Evolutionary conservation across 352 stramenopile genomes (phyloP), one percentile per base, ranked within the genome.

Genomic region (Phytopythium chamaehyphon): DNA sequence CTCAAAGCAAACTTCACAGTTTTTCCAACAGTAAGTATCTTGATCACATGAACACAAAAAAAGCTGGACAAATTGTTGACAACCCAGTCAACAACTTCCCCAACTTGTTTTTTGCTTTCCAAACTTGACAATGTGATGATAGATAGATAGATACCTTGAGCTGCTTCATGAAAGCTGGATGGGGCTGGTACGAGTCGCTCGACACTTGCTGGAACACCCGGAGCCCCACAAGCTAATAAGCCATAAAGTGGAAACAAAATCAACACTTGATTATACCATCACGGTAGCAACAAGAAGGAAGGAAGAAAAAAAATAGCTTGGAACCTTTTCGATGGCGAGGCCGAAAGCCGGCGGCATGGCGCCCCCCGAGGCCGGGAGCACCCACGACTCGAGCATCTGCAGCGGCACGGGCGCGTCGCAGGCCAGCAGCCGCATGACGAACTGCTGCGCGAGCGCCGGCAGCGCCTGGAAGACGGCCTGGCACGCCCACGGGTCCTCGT

Each of bases 391-490:
- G 31, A 95, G 69, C 62, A 79, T 55, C 9, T 64, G 57, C 46
- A 69, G 73, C 31, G 61, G 52, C 26, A 92, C 65, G 0, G 67
- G 54, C 42, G 61, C 60, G 42, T 88, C 75, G 14, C 71, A 86
- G 21, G 76, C 75, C 39, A 96, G 63, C 48, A 96, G 69, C 3
- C 87, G 87, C 78, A 96, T 90, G 1, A 96, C 83, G 44, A 96
- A 93, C 66, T 96, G 88, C 66, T 96, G 88, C 16, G 86, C 81
- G 19, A 96, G 77, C 11, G 87, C 61, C 15, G 80, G 75, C 12
- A 96, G 74, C 21, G 85, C 83, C 69, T 95, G 86, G 60, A 95
- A 91, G 5, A 96, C 78, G 15, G 88, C 88, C 57, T 94, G 82
- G 52, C 88, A 96, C 7, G 85, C 88, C 86, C 86, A 96, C 43